Base-by-base conservation (phyloP, 73 alveolate species). In the Halteria grandinella region DNA sequence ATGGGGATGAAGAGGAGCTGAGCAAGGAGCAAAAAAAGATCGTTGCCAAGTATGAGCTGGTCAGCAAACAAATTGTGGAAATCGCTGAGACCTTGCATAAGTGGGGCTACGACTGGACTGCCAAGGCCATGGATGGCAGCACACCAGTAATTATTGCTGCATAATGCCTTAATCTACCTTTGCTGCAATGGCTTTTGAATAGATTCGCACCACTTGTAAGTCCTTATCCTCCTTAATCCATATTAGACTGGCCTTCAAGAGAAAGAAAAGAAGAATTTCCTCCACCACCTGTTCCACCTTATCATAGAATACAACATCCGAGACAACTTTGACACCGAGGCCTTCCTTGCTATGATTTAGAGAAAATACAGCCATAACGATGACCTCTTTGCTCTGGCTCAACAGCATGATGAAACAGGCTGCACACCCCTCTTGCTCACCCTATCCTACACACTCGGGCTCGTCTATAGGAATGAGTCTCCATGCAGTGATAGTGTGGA, bases 121-220 rank as follows among this genome's bases (percentile, higher is more conserved):
- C n/a, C 12, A 4, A 2, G 5, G 25, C 59, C 4, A 37, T 5
- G 6, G 37, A 60, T 14, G 48, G 59, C 8, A 32, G 28, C 5
- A 36, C 77, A 8, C 77, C 77, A 14, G 8, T 60, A 15, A 3
- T 10, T 2, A 8, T 60, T 34, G 77, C 77, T 8, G 12, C 29
- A 2, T 5, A 60, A 8, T 60, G 31, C 7, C 18, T 6, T 14
- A 60, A 60, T 40, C n/a, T 60, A 17, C 77, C 77, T n/a, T 25
- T 60, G 1, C 21, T 60, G 6, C 1, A 10, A 1, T 60, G 77
- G 77, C 77, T 60, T 36, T 40, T 60, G 27, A 18, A 60, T 5
- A 60, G 20, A 40, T 3, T 21, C 10, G 41, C 12, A 3, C 15
- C 24, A 24, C 20, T 60, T 37, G 77, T 60, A 60, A 60, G 24